Evolutionary conservation across 352 stramenopile species (phyloP).

Genomic region (Phytophthora meadii): DNA sequence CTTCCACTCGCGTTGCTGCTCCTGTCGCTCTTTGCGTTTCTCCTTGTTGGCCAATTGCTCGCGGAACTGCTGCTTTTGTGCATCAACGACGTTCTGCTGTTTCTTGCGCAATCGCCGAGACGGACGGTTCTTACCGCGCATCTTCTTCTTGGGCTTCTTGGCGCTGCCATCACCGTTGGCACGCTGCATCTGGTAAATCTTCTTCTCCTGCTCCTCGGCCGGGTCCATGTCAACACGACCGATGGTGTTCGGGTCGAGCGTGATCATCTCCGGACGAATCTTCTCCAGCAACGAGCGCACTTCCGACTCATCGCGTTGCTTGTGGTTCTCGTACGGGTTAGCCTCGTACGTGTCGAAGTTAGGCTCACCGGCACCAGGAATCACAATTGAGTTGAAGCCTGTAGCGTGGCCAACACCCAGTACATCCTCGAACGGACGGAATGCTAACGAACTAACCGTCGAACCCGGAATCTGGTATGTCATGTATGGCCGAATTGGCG

Average conservation of each 20-base stretch:
- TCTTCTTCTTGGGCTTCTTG: conserved; percentile 95
- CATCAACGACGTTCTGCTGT: conserved; percentile 98
- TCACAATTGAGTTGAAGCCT: conserved; percentile 89
- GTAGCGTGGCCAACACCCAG: conserved; percentile 93
- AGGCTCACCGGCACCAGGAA: conserved; percentile 96
- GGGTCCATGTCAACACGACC: conserved; percentile 93
- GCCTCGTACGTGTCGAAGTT: conserved; percentile 99
- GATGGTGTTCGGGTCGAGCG: conserved; percentile 94
- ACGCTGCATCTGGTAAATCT: conserved; percentile 75
- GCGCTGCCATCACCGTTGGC: conserved; percentile 71
- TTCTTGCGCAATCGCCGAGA: conserved; percentile 96
- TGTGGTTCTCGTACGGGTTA: conserved; percentile 97
- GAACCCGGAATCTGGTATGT: conserved; percentile 87
- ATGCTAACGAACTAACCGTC: conserved; percentile 91
- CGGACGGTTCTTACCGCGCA: conserved; percentile 97
- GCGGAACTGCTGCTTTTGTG: conserved; percentile 92
- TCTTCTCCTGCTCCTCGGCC: conserved; percentile 85
- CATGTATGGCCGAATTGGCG: conserved; percentile 88
- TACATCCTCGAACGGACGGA: conserved; percentile 99
- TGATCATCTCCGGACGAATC: conserved; percentile 98
- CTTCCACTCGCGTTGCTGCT: conserved; percentile 83
- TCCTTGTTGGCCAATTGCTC: conserved; percentile 85
- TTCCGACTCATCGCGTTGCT: conserved; percentile 96
- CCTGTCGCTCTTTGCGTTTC: conserved; percentile 72
- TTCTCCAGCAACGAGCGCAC: conserved; percentile 98